A percentile compares a stretch with the other conserved stretches of the same genome.
These are phyloP conservation scores for Calonectria ilicicola DNA, from an alignment of 2,329 filamentous ascomycete genomes.

Conservation along the genomic window DNA sequence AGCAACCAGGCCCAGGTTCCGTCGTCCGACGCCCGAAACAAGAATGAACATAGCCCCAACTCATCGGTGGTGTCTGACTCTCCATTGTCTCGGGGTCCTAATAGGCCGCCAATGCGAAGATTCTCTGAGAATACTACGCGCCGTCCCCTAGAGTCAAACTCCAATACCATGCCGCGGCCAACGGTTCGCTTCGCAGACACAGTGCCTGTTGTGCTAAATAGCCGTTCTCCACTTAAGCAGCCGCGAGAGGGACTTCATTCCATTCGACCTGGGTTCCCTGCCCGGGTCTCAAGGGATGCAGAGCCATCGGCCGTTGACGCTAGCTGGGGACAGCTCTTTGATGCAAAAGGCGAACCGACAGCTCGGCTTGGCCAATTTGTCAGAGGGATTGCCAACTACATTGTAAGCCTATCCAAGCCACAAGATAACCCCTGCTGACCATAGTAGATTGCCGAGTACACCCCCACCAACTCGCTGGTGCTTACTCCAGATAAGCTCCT, in stretches of 20 bases:
- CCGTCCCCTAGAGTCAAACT: conserved; percentile 10
- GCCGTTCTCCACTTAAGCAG: conserved; percentile 17
- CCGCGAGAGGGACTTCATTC: conserved; percentile 14
- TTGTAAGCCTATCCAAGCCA: conserved; percentile 61
- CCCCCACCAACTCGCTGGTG: conserved; percentile 63
- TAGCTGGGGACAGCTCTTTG: conserved; percentile 83
- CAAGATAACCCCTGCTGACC: neutral
- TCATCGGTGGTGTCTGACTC: conserved; percentile 39
- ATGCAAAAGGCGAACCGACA: conserved; percentile 74
- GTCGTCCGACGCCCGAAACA: neutral
- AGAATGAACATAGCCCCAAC: conserved; percentile 19
- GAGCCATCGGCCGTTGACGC: conserved; percentile 67
- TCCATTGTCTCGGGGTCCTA: conserved; percentile 27
- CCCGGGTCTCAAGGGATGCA: neutral
- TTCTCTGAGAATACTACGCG: conserved; percentile 11
- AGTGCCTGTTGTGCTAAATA: conserved; percentile 41
- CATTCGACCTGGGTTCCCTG: conserved; percentile 21
- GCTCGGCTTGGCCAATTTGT: conserved; percentile 77
- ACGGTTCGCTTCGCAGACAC: conserved; percentile 48
- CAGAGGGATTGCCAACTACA: conserved; percentile 77
- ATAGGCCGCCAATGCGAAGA: conserved; percentile 11
- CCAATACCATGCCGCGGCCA: conserved; percentile 36
- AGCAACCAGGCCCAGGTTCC: neutral
- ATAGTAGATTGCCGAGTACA: conserved; percentile 47
- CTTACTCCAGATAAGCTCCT: conserved; percentile 82